Conservation (phyloP, 345 rosid genomes). For the Gossypium ekmanianum region DNA sequence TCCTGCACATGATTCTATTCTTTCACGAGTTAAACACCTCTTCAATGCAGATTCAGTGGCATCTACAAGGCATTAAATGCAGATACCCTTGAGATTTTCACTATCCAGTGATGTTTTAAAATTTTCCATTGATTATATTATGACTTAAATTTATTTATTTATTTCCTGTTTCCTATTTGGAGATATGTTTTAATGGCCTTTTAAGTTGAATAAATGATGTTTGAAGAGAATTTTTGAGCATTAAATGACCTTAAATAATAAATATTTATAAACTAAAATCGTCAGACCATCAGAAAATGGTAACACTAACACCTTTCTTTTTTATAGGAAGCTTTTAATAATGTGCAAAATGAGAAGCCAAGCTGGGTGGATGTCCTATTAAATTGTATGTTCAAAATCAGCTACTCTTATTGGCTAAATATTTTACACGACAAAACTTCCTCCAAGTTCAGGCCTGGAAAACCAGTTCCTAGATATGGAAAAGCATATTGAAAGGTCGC, state of each 20-base stretch:
- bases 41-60: slow-evolving; percentile 86
- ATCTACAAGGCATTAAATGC: slow-evolving; percentile 55
- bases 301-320: too few species aligned
- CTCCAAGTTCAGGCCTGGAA: too few species aligned
- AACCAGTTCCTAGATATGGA: too few species aligned
- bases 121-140: background rate
- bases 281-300: too few species aligned
- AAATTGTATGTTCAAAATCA: background rate
- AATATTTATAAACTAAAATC: too few species aligned
- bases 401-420: too few species aligned
- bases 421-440: too few species aligned
- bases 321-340: background rate
- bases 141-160: background rate
- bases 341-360: background rate
- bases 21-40: slow-evolving; percentile 88
- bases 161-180: background rate
- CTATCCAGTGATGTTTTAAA: background rate
- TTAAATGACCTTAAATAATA: too few species aligned
- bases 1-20: slow-evolving; percentile 89
- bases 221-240: background rate
- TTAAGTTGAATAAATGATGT: slow-evolving; percentile 5
- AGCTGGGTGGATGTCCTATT: background rate
- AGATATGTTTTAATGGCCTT: background rate
- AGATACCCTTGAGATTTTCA: background rate
- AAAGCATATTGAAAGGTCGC: too few species aligned